Evolutionary conservation across 306 rosid species (phyloP), one percentile per base, ranked within the genome.

Genomic region (Argentina anserina): DNA sequence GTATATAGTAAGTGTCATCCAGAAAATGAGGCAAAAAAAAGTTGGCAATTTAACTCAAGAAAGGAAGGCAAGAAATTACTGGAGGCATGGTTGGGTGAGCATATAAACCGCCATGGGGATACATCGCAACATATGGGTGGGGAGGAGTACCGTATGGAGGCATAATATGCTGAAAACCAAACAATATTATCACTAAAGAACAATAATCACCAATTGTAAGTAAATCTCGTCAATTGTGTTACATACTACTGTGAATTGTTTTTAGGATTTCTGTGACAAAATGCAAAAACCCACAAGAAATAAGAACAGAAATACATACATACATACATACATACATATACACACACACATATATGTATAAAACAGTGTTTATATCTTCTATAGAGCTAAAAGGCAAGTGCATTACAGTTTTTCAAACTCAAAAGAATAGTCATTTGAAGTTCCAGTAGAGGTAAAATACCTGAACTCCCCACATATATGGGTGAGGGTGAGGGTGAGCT

Each of bases 391-490:
- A 29, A 3, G 20, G 4, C 40, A 59, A 28, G 64, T 28, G 28
- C 1, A 28, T 58, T 58, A 21, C 4, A n/a, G 47, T 39, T 9
- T 6, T 18, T 8, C 37, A 11, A 68, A 49, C 31, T 31, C 4
- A 59, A 33, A 31, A 69, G 46, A 47, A 49, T 28, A 69, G 21
- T 47, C 31, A 20, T 49, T 23, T 36, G 3, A 36, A 36, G 33
- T 36, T 17, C 39, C 14, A 23, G 29, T 23, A 23, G 5, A 26
- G 25, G 12, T 2, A 9, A 7, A 46, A 72, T 82, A 93, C 99
- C 95, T 94, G 99, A 75, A 94, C 97, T 33, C 99, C 99, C 99
- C 99, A 91, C 97, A 94, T 87, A 82, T 94, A 94, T 47, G 99
- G 96, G 82, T 88, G 97, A 64, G 96, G 96, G 81, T 88, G 97